Evolutionary conservation across 169 alveolate genomes (phyloP).

Genomic region (Plasmodium gaboni): DNA sequence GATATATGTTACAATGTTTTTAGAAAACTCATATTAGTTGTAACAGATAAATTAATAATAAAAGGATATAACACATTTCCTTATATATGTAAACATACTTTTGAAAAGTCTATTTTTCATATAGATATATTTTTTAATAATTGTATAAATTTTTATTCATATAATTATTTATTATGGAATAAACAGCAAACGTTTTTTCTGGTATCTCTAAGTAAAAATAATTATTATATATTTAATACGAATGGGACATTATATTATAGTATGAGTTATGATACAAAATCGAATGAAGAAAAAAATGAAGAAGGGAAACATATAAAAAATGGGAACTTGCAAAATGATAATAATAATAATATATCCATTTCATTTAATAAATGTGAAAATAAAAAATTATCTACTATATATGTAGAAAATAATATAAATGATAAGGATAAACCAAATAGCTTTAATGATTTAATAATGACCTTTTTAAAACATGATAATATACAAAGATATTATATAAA

Average conservation of each 20-base stretch:
- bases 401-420: not conserved
- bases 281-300: slow-evolving; percentile 1
- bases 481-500: slow-evolving; percentile 21
- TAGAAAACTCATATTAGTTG: slow-evolving; percentile 57
- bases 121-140: slow-evolving; percentile 43
- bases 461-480: not conserved
- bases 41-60: slow-evolving; percentile 27
- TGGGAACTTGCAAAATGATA: not conserved
- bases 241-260: slow-evolving; percentile 68
- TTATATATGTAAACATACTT: slow-evolving; percentile 68
- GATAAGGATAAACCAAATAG: no score
- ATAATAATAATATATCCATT: not conserved
- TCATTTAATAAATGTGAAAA: not conserved
- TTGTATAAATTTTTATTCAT: slow-evolving; percentile 3
- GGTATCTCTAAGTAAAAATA: slow-evolving; percentile 40
- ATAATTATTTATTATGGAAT: slow-evolving; percentile 68
- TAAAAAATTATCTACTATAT: not conserved
- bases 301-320: not conserved
- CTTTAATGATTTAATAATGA: no score
- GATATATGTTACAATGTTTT: slow-evolving; percentile 53
- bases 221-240: slow-evolving; percentile 64
- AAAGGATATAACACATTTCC: slow-evolving; percentile 62
- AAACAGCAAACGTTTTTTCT: slow-evolving; percentile 69
- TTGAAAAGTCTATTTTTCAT: slow-evolving; percentile 42
- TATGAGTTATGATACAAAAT: not conserved